A percentile compares a stretch with the other conserved stretches of the same genome.
phyloP scores from a whole-genome alignment of 495 filamentous ascomycete species.

The Astrothelium subdiscretum region DNA sequence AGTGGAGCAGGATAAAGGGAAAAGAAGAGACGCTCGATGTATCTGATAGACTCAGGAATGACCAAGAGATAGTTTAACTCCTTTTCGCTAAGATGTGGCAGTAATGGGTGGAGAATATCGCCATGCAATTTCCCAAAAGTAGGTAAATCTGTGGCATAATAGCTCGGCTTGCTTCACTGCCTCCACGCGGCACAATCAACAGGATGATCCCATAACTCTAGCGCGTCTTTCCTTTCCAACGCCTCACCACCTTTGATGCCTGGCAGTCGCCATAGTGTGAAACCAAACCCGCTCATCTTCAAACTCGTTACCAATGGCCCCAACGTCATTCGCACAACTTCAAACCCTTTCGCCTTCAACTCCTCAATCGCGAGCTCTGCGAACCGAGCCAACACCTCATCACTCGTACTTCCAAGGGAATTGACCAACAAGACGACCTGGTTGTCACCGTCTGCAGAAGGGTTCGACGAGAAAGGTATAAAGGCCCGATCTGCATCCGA shows the following conservation, averaged over 20 bases:
- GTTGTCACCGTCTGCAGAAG: conserved; percentile 6
- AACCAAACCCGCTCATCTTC: conserved; percentile 19
- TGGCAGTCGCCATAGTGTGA: conserved; percentile 16
- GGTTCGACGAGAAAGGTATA: conserved; percentile 12
- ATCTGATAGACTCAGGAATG: background rate
- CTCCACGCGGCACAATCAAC: conserved; percentile 17
- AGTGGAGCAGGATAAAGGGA: conserved; percentile 18
- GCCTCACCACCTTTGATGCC: conserved; percentile 10
- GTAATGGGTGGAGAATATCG: background rate
- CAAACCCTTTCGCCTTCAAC: conserved; percentile 13
- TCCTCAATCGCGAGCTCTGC: conserved; percentile 15
- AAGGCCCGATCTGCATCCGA: conserved; percentile 15
- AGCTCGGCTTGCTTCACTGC: conserved; percentile 5
- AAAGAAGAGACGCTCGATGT: conserved; percentile 5
- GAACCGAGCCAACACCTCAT: conserved; percentile 17
- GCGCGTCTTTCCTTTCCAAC: conserved; percentile 6
- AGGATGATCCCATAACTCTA: conserved; percentile 14
- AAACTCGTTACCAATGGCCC: conserved; percentile 17
- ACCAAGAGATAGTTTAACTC: background rate
- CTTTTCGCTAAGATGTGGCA: background rate
- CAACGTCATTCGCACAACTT: conserved; percentile 13
- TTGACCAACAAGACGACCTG: conserved; percentile 18
- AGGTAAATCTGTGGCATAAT: background rate
- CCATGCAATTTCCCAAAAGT: background rate
- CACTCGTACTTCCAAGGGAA: conserved; percentile 17